Base-by-base conservation (phyloP, 495 filamentous ascomycete species). In the Tuber calosporum region DNA sequence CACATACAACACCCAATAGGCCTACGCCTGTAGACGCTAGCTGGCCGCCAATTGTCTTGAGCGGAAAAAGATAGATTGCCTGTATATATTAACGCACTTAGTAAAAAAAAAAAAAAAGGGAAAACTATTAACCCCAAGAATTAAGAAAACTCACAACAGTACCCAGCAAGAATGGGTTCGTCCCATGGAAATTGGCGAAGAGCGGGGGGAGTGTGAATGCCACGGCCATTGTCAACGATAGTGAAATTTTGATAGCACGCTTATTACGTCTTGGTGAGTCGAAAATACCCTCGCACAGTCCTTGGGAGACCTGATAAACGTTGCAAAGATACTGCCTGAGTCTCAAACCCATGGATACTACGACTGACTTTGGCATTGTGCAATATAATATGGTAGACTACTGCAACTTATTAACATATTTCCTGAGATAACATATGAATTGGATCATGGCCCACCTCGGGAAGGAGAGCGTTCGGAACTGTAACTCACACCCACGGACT, bases 31-130 rank as follows among this genome's bases (percentile, higher is more conserved):
- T 77, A 34, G 71, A 38, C 26, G 81, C 80, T 42, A 81, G 66
- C 62, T 81, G 79, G n/a, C 79, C 79, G 1, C 79, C 79, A 37
- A 81, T 72, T 2, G 79, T 79, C 70, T 77, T 81, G 43, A 76
- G 43, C 1, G 79, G 79, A 22, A 81, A 81, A 41, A 81, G 79
- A 72, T 81, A 81, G 58, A 81, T 81, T 1, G 79, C 79, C 79
- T 81, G 34, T 38, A 78, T 73, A 43, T 45, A 66, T 11, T 22
- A 39, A 22, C 26, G n/a, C 41, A 34, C 26, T 75, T 66, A 43
- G 70, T 17, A 73, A 69, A 22, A 13, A 19, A 19, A 43, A 26
- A 34, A 13, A 41, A 36, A n/a, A n/a, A n/a, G n/a, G 39, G 8
- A 26, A 19, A 66, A 43, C 39, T 9, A 48, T 75, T 22, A 38